Evolutionary conservation across 2,329 filamentous ascomycete genomes (phyloP).

Genomic region (Ramularia endophylla): DNA sequence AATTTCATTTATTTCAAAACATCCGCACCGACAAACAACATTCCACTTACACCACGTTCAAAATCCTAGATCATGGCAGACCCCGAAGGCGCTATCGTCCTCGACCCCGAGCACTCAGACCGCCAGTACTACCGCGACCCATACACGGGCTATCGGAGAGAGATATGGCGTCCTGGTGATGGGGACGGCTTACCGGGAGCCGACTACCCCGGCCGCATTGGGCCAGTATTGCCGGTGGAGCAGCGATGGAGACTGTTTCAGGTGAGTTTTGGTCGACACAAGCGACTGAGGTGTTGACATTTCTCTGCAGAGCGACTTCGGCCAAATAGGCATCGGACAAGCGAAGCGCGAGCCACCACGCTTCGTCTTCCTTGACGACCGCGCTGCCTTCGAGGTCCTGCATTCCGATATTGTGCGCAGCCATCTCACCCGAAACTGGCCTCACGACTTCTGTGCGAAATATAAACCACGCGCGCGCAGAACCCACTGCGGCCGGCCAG

Average conservation of each 20-base stretch:
- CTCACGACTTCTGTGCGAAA: constrained; percentile 33
- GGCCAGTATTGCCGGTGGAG: constrained; percentile 15
- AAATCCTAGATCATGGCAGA: constrained; percentile 1
- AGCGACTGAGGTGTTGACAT: not conserved
- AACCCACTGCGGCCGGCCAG: constrained; percentile 35
- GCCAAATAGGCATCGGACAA: constrained; percentile 22
- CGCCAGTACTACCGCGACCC: constrained; percentile 23
- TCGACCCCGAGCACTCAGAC: constrained; percentile 16
- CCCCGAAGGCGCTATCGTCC: constrained; percentile 1
- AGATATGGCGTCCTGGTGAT: constrained; percentile 35
- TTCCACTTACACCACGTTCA: not conserved
- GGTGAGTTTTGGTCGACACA: constrained; percentile 8
- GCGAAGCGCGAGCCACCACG: constrained; percentile 26
- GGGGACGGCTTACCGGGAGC: constrained; percentile 30
- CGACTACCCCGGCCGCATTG: constrained; percentile 24
- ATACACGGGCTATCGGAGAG: constrained; percentile 22
- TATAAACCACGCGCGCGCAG: constrained; percentile 30
- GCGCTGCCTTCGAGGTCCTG: constrained; percentile 31
- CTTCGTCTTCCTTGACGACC: constrained; percentile 38
- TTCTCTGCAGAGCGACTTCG: constrained; percentile 20
- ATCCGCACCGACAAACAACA: not conserved
- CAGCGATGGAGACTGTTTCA: constrained; percentile 37
- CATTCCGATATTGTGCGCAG: constrained; percentile 23
- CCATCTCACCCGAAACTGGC: constrained; percentile 31
- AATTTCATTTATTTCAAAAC: not conserved